phyloP scores from a whole-genome alignment of 1,284 basidiomycete species.

The Hemileia vastatrix region DNA sequence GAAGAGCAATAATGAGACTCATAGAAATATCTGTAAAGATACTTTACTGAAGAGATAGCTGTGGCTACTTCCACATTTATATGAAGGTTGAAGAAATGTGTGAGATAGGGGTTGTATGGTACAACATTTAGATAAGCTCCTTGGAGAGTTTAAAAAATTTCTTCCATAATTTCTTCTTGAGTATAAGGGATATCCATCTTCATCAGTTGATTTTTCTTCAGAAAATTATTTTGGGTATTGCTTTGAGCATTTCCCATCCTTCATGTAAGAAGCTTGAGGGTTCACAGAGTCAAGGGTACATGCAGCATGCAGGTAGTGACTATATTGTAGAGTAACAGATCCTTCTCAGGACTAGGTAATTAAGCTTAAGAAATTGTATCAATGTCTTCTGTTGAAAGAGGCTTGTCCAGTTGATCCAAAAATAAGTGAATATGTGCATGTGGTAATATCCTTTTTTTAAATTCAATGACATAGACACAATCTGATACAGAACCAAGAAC shows the following conservation, averaged over 20 bases:
- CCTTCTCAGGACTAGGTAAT: not conserved
- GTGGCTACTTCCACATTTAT: conserved; percentile 4
- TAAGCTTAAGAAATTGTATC: not conserved
- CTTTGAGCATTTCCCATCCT: too few relatives aligned
- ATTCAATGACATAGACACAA: conserved; percentile 9
- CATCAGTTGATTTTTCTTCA: not conserved
- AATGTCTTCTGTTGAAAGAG: not conserved
- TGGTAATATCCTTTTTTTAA: conserved; percentile 7
- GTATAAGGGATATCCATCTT: not conserved
- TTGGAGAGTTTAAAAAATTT: not conserved
- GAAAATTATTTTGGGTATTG: not conserved
- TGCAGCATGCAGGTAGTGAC: not conserved
- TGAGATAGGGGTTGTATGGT: not conserved
- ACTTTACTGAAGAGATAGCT: not conserved
- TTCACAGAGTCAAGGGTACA: not conserved
- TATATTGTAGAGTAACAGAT: not conserved
- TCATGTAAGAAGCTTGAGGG: not conserved
- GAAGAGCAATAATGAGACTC: not conserved
- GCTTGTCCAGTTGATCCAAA: not conserved
- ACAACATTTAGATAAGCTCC: too few relatives aligned
- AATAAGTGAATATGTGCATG: conserved; percentile 4
- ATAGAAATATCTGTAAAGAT: conserved; percentile 8
- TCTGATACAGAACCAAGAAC: not conserved
- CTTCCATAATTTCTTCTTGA: not conserved
- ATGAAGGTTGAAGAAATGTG: not conserved